Base-by-base conservation (phyloP, 1,284 basidiomycete species). In the Boletus sp. region DNA sequence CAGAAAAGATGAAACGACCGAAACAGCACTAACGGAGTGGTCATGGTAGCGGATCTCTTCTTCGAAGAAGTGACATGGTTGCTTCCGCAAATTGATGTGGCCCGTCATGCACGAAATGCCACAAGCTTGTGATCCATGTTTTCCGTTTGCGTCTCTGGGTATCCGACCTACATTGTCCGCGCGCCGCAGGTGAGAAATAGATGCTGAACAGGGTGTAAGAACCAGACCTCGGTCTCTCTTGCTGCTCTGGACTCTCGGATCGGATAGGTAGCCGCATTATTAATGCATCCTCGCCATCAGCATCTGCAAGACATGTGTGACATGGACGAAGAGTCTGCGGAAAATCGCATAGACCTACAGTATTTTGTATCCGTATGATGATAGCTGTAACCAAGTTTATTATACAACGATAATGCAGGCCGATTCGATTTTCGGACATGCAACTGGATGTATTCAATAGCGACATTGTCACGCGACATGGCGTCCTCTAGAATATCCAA, bases 381-480 rank as follows among this genome's bases (percentile, higher is more conserved):
- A 7, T 88, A 80, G 30, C 80, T 73, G 67, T 94, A 95, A 1
- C 91, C 92, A 2, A 95, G 74, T 2, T 86, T 85, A 58, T 91
- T 85, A 67, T 95, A 95, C 30, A 95, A 69, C 9, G 78, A 81
- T 48, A 91, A 79, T 2, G 93, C 93, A 0, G 91, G 88, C 50
- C 82, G 81, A 63, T 95, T 95, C 22, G 89, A 90, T 65, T 85
- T 88, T 40, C 93, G 78, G 14, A 95, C 93, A 54, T 94, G 91
- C 26, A 95, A 69, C 0, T 88, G 88, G 36, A 93, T 86, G 57
- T 83, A 85, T 16, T 79, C 65, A 0, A 92, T 87, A 33, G 79
- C 76, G 5, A 14, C 10, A 69, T 92, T 91, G 17, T 90, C 77
- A 2, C 82, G 78, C n/a, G 79, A 74, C 90, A 95, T 94, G 2